phyloP scores from a whole-genome alignment of 2,329 filamentous ascomycete species.

The Grosmannia clavigera region DNA sequence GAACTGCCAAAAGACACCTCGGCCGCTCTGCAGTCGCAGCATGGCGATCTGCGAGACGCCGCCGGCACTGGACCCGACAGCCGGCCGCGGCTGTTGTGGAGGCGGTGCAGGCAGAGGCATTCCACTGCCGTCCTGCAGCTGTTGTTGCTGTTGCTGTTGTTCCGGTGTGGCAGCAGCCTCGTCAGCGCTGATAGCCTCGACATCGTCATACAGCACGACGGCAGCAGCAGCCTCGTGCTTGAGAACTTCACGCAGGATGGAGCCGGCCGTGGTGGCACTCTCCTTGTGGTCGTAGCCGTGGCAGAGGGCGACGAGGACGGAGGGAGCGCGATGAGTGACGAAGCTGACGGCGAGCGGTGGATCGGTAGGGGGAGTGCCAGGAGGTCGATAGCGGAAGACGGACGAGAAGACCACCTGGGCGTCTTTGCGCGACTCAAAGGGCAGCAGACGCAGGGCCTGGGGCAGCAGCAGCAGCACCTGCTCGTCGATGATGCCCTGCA shows the following conservation, averaged over 20 bases:
- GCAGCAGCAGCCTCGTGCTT: conserved; percentile 88
- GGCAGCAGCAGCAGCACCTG: conserved; percentile 80
- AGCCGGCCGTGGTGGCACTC: conserved; percentile 82
- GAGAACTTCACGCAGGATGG: conserved; percentile 72
- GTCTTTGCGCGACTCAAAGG: conserved; percentile 94
- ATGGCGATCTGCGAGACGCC: conserved; percentile 68
- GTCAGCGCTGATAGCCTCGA: conserved; percentile 35
- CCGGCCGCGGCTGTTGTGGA: conserved; percentile 22
- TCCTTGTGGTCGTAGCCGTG: conserved; percentile 82
- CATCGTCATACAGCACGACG: conserved; percentile 87
- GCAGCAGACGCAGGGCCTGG: conserved; percentile 67
- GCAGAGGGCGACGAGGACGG: conserved; percentile 79
- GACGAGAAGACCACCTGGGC: conserved; percentile 93
- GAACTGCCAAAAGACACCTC: conserved; percentile 90
- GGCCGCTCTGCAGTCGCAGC: conserved; percentile 60
- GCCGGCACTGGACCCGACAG: conserved; percentile 46
- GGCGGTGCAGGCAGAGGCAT: neutral
- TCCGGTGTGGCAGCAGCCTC: neutral
- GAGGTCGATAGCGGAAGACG: conserved; percentile 80
- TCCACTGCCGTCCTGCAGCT: neutral
- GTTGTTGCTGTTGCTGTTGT: no score
- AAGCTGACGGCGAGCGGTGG: conserved; percentile 63
- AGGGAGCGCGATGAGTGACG: conserved; percentile 73
- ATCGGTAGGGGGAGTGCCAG: conserved; percentile 19
- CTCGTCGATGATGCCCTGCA: conserved; percentile 72